A percentile compares a stretch with the other conserved stretches of the same genome.
phyloP scores from a whole-genome alignment of 352 stramenopile species.

The Pythium sukuiense region DNA sequence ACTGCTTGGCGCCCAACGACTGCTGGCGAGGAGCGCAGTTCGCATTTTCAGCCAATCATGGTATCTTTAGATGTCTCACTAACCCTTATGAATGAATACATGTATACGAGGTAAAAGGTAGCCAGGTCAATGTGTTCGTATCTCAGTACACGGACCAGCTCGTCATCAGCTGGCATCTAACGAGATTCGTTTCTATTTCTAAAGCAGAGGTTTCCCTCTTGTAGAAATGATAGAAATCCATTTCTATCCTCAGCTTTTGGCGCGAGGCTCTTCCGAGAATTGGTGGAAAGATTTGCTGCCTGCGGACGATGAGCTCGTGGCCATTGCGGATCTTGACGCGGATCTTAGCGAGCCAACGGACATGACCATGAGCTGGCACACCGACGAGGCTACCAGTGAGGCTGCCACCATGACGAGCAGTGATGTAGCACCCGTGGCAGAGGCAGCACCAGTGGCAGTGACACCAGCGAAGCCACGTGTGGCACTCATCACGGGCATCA shows the following conservation, averaged over 20 bases:
- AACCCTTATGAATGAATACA: constrained; percentile 14
- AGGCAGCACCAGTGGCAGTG: neutral
- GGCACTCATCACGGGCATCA: constrained; percentile 98
- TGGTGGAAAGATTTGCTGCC: constrained; percentile 26
- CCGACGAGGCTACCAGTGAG: neutral
- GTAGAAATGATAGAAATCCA: constrained; percentile 10
- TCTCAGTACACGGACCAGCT: neutral
- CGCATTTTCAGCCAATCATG: constrained; percentile 46
- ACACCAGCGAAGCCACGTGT: constrained; percentile 27
- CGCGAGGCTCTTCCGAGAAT: constrained; percentile 1
- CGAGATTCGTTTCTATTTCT: constrained; percentile 19
- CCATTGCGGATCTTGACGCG: constrained; percentile 6
- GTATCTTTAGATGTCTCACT: neutral
- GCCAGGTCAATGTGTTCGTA: neutral
- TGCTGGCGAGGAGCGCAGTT: constrained; percentile 1
- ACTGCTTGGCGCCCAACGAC: constrained; percentile 9
- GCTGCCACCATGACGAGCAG: neutral
- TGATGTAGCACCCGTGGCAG: neutral
- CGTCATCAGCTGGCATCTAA: neutral
- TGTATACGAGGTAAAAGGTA: constrained; percentile 10
- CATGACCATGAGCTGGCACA: constrained; percentile 24
- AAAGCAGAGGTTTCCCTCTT: too few relatives aligned
- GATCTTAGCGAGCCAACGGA: neutral
- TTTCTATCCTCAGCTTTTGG: neutral
- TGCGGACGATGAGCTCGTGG: constrained; percentile 15